Base-by-base conservation (phyloP, 1,139 yeast genomes). In the Scheffersomyces titani region DNA sequence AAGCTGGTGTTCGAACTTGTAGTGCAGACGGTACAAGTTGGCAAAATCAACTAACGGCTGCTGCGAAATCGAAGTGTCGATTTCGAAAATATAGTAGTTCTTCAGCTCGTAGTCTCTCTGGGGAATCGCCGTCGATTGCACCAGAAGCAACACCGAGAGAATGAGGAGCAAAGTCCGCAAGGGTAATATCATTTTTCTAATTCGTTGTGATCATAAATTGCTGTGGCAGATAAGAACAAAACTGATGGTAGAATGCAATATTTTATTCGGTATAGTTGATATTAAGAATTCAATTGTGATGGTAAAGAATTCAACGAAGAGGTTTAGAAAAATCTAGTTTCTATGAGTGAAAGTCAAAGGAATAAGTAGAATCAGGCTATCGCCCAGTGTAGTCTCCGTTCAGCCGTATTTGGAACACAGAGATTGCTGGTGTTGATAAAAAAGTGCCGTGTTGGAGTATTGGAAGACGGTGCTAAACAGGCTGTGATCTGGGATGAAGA, bases 71-170 rank as follows among this genome's bases (percentile, higher is more conserved):
- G 71, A 57, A 5, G 81, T 75, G 61, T 80, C 77, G n/a, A 82
- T 54, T 62, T 87, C 91, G 44, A 88, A 76, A 13, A 88, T 79
- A 61, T 87, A 86, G 70, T 88, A 88, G 61, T 83, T 76, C 50
- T 73, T 72, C 44, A 60, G 59, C 9, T 66, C 74, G 63, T 74
- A 80, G 66, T 84, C 83, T 61, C 81, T 69, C 6, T 59, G 49
- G 5, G 78, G 79, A 49, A 71, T 59, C 53, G 54, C 51, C 55
- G 45, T 54, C 53, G 52, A 46, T 53, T 47, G 46, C 52, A 47
- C 30, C 47, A 5, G 52, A 53, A 47, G 46, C 50, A 45, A 30
- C 21, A 49, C 44, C 21, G 51, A 21, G 21, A 49, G 36, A 21
- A 49, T 18, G 19, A 51, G 48, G 16, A 51, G 46, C 13, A 46